Evolutionary conservation across 495 filamentous ascomycete genomes (phyloP).

Genomic region (Penicillium paxilli): DNA sequence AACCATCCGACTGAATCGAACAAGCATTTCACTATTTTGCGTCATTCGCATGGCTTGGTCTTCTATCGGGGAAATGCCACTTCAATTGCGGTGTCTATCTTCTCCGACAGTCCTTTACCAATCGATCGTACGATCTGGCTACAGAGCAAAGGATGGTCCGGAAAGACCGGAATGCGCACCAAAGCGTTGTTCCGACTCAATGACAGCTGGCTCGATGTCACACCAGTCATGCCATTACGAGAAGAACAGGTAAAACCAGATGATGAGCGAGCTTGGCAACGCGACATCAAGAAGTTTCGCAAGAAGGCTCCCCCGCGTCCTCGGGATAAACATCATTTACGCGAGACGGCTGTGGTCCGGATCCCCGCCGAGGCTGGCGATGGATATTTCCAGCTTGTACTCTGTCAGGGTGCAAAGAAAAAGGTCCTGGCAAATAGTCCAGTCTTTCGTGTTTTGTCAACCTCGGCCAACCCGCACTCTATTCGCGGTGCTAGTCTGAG

Average conservation of each 20-base stretch:
- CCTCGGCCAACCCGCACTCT: slow-evolving; percentile 56
- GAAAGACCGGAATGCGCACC: slow-evolving; percentile 66
- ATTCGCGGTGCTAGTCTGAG: slow-evolving; percentile 63
- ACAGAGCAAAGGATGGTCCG: slow-evolving; percentile 65
- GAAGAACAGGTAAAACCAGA: slow-evolving; percentile 43
- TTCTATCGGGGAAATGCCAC: slow-evolving; percentile 65
- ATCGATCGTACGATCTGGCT: slow-evolving; percentile 61
- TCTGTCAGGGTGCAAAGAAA: slow-evolving; percentile 51
- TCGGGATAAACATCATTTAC: slow-evolving; percentile 47
- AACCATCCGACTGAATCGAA: slow-evolving; percentile 62
- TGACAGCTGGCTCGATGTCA: slow-evolving; percentile 64
- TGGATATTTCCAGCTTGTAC: slow-evolving; percentile 65
- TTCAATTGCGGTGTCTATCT: slow-evolving; percentile 60
- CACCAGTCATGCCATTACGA: slow-evolving; percentile 49
- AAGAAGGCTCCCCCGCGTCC: slow-evolving; percentile 47
- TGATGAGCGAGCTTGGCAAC: slow-evolving; percentile 65
- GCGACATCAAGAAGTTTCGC: slow-evolving; percentile 60
- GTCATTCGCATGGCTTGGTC: slow-evolving; percentile 62
- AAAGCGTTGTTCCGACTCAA: slow-evolving; percentile 58
- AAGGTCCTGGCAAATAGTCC: slow-evolving; percentile 64
- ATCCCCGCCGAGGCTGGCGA: slow-evolving; percentile 63
- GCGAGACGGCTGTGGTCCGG: slow-evolving; percentile 62
- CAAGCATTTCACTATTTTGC: slow-evolving; percentile 65
- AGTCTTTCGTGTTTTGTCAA: slow-evolving; percentile 63
- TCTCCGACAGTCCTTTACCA: slow-evolving; percentile 57